Evolutionary conservation across 1,284 basidiomycete genomes (phyloP).

Genomic region (Butyriboletus appendiculatus): DNA sequence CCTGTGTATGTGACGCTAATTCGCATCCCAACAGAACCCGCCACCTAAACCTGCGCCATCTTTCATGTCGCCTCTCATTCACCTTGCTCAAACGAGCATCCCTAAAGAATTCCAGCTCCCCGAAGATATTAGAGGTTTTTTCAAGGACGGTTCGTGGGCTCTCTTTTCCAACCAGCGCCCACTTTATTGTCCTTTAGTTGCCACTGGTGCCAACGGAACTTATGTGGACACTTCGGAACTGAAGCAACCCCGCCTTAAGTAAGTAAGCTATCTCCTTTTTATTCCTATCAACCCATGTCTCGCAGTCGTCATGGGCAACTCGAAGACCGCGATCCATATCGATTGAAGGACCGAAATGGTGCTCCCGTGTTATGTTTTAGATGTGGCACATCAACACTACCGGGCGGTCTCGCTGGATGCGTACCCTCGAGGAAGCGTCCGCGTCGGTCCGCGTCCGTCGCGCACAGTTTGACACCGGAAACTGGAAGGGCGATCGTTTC

Average conservation of each 20-base stretch:
- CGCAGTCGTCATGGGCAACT: conserved; percentile 84
- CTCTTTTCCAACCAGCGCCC: conserved; percentile 13
- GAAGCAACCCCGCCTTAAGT: conserved; percentile 80
- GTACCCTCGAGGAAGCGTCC: conserved; percentile 56
- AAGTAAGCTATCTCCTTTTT: conserved; percentile 17
- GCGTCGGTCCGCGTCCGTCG: conserved; percentile 47
- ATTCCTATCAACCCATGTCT: conserved; percentile 13
- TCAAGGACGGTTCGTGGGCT: conserved; percentile 72
- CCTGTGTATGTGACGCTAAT: conserved; percentile 15
- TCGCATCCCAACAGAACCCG: conserved; percentile 51
- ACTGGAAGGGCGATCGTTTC: conserved; percentile 78
- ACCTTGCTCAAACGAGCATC: conserved; percentile 61
- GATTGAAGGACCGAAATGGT: conserved; percentile 85
- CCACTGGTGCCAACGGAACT: conserved; percentile 69
- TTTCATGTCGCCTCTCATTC: conserved; percentile 69
- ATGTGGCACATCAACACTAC: conserved; percentile 82
- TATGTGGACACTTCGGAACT: conserved; percentile 80
- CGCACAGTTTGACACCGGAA: conserved; percentile 42
- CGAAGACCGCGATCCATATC: conserved; percentile 91
- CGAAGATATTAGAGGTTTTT: conserved; percentile 84
- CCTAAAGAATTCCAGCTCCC: conserved; percentile 90
- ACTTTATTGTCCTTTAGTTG: conserved; percentile 50
- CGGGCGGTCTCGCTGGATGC: conserved; percentile 46
- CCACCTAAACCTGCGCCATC: conserved; percentile 58
- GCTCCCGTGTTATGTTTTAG: conserved; percentile 85